Percentiles rank a stretch among this genome's conserved stretches.
Conservation (phyloP, 192 early-diverging fungal genomes). For the Phlyctochytrium bullatum region DNA sequence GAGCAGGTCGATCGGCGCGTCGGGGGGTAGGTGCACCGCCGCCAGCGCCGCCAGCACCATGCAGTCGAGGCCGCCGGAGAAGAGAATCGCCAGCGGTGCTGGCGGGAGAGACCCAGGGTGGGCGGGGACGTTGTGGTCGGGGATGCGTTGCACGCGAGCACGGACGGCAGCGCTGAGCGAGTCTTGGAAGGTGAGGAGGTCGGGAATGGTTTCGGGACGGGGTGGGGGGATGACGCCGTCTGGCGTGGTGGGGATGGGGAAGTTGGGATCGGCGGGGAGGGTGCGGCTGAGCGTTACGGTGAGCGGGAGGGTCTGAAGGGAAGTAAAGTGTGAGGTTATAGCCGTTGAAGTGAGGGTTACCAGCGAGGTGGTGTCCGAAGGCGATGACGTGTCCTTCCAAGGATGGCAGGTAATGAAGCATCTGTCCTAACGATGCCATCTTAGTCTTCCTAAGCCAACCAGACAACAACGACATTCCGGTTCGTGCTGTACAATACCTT, state of each 20-base stretch:
- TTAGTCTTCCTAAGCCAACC: no score
- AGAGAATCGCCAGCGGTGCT: constrained; percentile 70
- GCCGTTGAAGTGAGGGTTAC: no score
- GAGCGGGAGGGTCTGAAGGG: background rate
- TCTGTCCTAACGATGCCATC: no score
- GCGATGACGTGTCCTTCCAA: no score
- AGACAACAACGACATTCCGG: no score
- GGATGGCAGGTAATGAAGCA: no score
- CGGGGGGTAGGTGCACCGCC: constrained; percentile 65
- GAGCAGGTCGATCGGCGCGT: constrained; percentile 79
- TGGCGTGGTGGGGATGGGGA: background rate
- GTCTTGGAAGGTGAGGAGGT: background rate
- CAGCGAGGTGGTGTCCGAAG: no score
- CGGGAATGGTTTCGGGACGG: background rate
- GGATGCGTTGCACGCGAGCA: constrained; percentile 6
- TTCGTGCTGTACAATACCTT: no score
- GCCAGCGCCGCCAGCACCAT: constrained; percentile 81
- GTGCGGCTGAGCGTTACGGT: background rate
- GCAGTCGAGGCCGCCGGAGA: constrained; percentile 96
- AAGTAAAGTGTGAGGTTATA: background rate
- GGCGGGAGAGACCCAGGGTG: constrained; percentile 24
- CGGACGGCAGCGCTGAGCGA: background rate
- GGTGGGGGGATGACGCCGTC: constrained; percentile 5
- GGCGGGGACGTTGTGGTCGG: background rate
- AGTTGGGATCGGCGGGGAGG: background rate